phyloP scores from a whole-genome alignment of 768 basidiomycete species.

The Kwoniella dejecticola region DNA sequence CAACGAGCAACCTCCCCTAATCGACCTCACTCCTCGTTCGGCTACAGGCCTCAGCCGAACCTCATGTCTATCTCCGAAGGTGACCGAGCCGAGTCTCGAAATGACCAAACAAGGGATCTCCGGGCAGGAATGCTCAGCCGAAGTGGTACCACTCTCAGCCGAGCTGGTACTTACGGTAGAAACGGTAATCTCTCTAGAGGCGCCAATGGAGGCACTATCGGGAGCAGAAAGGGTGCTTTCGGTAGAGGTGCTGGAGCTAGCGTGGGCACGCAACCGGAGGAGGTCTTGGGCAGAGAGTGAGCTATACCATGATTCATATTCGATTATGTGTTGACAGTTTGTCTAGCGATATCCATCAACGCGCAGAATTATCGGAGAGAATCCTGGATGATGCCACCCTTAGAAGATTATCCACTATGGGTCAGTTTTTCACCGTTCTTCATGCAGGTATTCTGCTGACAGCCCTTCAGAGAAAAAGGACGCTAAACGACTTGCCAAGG shows the following conservation, averaged over 20 bases:
- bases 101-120: slow-evolving; percentile 30
- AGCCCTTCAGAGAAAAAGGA: slow-evolving; percentile 55
- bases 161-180: slow-evolving; percentile 44
- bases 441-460: not conserved
- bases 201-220: slow-evolving; percentile 49
- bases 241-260: slow-evolving; percentile 50
- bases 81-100: slow-evolving; percentile 22
- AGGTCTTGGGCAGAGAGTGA: slow-evolving; percentile 50
- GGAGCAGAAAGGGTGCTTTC: slow-evolving; percentile 46
- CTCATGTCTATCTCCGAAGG: slow-evolving; percentile 38
- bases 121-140: slow-evolving; percentile 38
- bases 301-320: not conserved
- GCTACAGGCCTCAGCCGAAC: slow-evolving; percentile 38
- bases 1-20: slow-evolving; percentile 14
- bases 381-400: slow-evolving; percentile 47
- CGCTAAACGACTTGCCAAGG: slow-evolving; percentile 66
- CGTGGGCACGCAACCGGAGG: slow-evolving; percentile 53
- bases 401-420: slow-evolving; percentile 46
- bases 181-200: slow-evolving; percentile 42
- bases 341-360: slow-evolving; percentile 47
- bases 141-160: slow-evolving; percentile 41
- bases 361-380: slow-evolving; percentile 48
- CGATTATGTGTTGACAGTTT: not conserved
- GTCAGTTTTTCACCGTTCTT: slow-evolving; percentile 3
- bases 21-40: slow-evolving; percentile 35